Percentiles rank a stretch among this genome's conserved stretches.
Conservation (phyloP, 352 stramenopile species). For the Pythium apleroticum region DNA sequence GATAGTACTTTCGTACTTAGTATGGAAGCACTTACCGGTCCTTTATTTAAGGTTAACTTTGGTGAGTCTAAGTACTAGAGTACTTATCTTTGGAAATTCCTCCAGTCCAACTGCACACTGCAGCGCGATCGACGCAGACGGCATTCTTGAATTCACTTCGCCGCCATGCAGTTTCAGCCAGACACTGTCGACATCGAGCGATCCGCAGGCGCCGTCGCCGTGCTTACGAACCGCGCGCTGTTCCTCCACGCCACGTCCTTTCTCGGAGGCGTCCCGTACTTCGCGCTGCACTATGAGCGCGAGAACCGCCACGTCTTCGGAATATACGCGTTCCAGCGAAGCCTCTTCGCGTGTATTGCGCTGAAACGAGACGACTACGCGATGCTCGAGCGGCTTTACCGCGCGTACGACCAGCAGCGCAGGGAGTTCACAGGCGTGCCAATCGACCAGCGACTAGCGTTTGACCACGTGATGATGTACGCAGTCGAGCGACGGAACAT, state of each 20-base stretch:
- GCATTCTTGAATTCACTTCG: not conserved
- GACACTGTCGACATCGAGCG: not conserved
- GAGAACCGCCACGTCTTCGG: not conserved
- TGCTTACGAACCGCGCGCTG: constrained; percentile 6
- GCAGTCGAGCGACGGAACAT: not conserved
- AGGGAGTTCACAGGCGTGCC: not conserved
- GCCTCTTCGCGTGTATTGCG: not conserved
- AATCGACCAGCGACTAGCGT: not conserved
- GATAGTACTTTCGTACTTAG: no score
- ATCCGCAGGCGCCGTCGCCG: not conserved
- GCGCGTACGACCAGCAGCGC: not conserved
- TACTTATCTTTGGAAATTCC: not conserved
- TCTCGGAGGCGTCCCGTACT: not conserved
- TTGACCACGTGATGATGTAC: constrained; percentile 4
- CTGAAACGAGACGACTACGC: not conserved
- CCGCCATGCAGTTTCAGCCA: not conserved
- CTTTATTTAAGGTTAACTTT: not conserved
- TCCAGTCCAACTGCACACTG: no score
- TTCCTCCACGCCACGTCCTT: not conserved
- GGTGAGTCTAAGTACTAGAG: not conserved
- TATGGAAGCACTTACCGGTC: not conserved
- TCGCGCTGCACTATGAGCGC: not conserved
- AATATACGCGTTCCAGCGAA: not conserved
- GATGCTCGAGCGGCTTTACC: constrained; percentile 3
- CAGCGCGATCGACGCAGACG: not conserved